Evolutionary conservation across 768 basidiomycete genomes (phyloP), one percentile per base, ranked within the genome.

Genomic region (Lentinus tigrinus): DNA sequence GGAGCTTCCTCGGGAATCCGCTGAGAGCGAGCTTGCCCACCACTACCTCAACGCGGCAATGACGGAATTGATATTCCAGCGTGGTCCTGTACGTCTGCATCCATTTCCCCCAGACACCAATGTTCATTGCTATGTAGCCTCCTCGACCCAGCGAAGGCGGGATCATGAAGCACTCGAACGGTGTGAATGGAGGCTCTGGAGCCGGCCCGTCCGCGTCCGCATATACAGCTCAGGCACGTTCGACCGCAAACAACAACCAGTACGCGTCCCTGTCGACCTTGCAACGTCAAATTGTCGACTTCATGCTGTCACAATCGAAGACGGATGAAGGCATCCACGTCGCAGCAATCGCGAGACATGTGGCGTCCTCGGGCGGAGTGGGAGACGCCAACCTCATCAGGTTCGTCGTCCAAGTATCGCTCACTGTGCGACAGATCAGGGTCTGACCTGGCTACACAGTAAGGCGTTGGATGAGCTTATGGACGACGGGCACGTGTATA

Each of bases 401-500:
- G 91, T 89, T 58, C 43, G 72, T 67, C 5, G 16, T 2, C 14
- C 3, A 6, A 3, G 5, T 7, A 26, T 34, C 2, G 14, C 14
- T 13, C 47, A 9, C 6, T 23, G 21, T 26, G 7, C 21, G 6
- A 42, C n/a, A n/a, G 23, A 19, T 46, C 26, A 17, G 54, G 28
- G 21, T 36, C 31, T 19, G 49, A 27, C 40, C 39, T 28, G 21
- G 23, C n/a, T 11, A 34, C 31, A 39, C 58, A 91, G 93, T 67
- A 76, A 81, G 43, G 89, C 89, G 6, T 74, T 95, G 62, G 91
- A 95, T 63, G 71, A 73, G 51, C 78, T 98, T 52, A 87, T 93
- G 79, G 85, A 88, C 52, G 87, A 90, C 0, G 95, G 95, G 0
- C 73, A 82, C 61, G 78, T 95, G 55, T 98, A 82, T 71, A 88